phyloP scores from a whole-genome alignment of 2,329 filamentous ascomycete genomes.

The Curvularia sp. region DNA sequence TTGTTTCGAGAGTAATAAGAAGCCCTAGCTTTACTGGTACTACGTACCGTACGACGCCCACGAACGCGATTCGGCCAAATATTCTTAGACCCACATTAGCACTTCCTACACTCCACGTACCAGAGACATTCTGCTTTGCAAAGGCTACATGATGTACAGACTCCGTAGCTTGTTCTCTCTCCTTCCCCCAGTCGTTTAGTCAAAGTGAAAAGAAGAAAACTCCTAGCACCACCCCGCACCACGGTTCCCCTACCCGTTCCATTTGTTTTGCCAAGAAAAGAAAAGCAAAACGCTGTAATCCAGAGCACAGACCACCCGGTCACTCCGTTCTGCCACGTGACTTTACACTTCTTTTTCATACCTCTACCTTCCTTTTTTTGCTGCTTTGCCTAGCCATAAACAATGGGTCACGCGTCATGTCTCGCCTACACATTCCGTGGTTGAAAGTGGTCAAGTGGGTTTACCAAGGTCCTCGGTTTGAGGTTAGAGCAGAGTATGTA shows the following conservation, averaged over 20 bases:
- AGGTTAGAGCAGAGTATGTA: not conserved
- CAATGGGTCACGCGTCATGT: not conserved
- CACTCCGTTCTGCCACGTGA: not conserved
- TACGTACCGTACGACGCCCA: no score
- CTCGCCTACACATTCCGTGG: not conserved
- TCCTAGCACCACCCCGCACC: not conserved
- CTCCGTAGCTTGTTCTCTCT: not conserved
- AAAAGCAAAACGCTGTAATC: not conserved
- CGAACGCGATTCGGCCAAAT: no score
- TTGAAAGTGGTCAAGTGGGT: not conserved
- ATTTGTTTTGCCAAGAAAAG: not conserved
- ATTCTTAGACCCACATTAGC: no score
- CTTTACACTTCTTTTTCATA: not conserved
- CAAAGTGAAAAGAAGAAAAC: not conserved
- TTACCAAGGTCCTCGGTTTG: not conserved
- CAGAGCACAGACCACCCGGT: not conserved
- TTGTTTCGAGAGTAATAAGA: no score
- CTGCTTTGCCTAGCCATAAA: not conserved
- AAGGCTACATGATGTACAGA: no score
- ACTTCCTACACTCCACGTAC: no score
- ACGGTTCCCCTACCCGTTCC: not conserved
- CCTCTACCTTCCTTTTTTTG: not conserved
- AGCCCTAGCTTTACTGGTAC: no score
- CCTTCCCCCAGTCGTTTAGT: not conserved
- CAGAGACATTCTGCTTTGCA: no score